Evolutionary conservation across 768 basidiomycete genomes (phyloP), one percentile per base, ranked within the genome.

Genomic region (Dictyophora rubrovolvata): DNA sequence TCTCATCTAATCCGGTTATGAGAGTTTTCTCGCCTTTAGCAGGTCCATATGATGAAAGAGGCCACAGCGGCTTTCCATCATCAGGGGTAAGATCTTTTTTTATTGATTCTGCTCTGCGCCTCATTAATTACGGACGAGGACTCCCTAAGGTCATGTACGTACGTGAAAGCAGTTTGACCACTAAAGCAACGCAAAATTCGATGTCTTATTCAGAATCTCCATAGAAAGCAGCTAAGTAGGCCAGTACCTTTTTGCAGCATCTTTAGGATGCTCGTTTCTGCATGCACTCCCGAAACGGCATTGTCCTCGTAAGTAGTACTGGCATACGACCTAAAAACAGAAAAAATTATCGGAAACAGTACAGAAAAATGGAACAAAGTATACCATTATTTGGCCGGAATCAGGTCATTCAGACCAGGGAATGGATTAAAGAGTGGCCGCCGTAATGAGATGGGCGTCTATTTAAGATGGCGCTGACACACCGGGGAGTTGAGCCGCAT

Each of bases 61-160:
- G 85, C 86, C 88, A 96, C 12, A 77, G 48, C 0, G 92, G 93
- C 65, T 82, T 85, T 16, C 93, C 91, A 20, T 71, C 74, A 20
- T 68, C 66, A 1, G 71, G 72, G 1, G 78, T 80, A 8, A 94
- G 68, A 63, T 94, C 93, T 34, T 72, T 71, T n/a, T 67, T 68
- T 48, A 95, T 79, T 1, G 76, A 72, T 12, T 91, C 85, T 18
- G 73, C 67, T 23, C 90, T 93, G 64, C 34, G 18, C 51, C 21
- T n/a, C 53, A 21, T n/a, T 14, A 1, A 18, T 42, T 12, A 34
- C 35, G 34, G 3, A n/a, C 16, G 5, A 11, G 20, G 22, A 22
- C 23, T 20, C 21, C 56, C 53, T 18, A 28, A 28, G 28, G 35
- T 10, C 47, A 61, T 54, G 57, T 35, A 66, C 74, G 59, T 56